A percentile compares a stretch with the other conserved stretches of the same genome.
phyloP scores from a whole-genome alignment of 2,329 filamentous ascomycete genomes.

The Fusarium sterilihyphosum region DNA sequence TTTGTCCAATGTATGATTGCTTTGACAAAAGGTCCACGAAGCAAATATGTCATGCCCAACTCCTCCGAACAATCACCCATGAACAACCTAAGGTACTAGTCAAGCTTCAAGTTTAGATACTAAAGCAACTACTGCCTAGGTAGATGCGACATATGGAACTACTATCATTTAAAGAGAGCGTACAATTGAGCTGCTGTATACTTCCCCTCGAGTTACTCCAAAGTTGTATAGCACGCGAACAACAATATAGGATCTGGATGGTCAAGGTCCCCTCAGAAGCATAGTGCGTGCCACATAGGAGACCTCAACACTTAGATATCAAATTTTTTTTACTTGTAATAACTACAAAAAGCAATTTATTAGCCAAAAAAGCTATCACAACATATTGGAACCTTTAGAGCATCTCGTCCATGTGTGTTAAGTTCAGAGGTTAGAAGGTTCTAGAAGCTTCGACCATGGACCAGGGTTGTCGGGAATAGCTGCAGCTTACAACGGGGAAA shows the following conservation, averaged over 20 bases:
- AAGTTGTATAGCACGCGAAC: not conserved
- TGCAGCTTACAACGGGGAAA: constrained; percentile 18
- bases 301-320: not conserved
- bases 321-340: not conserved
- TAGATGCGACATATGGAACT: not conserved
- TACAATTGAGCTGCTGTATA: not conserved
- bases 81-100: not conserved
- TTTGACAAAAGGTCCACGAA: not conserved
- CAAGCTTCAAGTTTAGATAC: not conserved
- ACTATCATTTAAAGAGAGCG: not conserved
- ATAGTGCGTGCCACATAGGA: not conserved
- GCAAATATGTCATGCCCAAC: not conserved
- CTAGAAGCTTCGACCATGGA: constrained; percentile 41
- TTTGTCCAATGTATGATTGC: not conserved
- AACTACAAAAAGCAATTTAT: not conserved
- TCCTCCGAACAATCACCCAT: not conserved
- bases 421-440: constrained; percentile 34
- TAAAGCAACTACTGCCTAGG: not conserved
- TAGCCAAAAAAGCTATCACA: not conserved
- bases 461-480: constrained; percentile 23
- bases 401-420: not conserved
- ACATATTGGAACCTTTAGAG: not conserved
- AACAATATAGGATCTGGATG: not conserved
- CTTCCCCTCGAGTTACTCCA: not conserved
- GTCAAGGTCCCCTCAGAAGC: not conserved